Evolutionary conservation across 225 moss, liverwort and hornwort species (phyloP).

Genomic region (Rhytidiadelphus loreus): DNA sequence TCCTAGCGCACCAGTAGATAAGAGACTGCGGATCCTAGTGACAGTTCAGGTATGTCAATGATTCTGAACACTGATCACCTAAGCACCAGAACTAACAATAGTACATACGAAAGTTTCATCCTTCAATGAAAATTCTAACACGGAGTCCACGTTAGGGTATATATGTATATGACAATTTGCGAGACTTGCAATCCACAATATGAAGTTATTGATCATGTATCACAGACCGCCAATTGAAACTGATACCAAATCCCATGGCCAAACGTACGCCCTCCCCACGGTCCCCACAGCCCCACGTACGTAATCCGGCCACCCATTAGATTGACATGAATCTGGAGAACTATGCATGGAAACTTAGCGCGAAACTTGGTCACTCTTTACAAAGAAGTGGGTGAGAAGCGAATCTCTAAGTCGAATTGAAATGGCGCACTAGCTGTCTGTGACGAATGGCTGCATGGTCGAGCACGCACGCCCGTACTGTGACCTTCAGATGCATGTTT

Average conservation of each 20-base stretch:
- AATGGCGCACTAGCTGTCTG: not conserved
- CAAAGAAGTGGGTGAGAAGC: not conserved
- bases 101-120: not conserved
- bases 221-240: not conserved
- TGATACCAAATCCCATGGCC: not conserved
- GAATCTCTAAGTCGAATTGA: not conserved
- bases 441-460: no score
- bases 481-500: not conserved
- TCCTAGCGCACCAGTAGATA: not conserved
- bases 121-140: not conserved
- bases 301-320: not conserved
- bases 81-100: not conserved
- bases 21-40: not conserved
- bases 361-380: not conserved
- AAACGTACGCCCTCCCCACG: not conserved
- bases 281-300: not conserved
- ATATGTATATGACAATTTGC: not conserved
- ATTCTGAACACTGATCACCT: not conserved
- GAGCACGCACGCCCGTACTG: not conserved
- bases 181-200: not conserved
- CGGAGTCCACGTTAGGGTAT: not conserved
- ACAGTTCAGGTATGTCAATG: not conserved
- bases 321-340: not conserved
- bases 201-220: not conserved
- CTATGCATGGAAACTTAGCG: not conserved